Conservation (phyloP, 139 green algal genomes). For the Chlorella ohadii region DNA sequence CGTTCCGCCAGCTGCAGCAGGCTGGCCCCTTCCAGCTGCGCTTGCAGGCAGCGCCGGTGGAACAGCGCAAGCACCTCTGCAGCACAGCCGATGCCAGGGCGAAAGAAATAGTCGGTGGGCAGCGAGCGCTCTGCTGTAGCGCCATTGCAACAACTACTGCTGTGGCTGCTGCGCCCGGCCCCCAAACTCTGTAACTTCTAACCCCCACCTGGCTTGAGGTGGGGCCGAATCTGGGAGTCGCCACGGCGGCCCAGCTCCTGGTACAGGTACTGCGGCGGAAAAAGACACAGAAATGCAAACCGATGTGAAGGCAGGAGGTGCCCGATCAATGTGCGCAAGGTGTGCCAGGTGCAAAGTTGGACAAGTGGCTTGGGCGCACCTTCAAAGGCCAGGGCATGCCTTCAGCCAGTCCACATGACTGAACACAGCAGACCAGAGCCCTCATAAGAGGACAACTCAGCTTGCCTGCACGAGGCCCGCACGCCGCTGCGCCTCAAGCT, state of each 20-base stretch:
- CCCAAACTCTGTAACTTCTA: too few species aligned
- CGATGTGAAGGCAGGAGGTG: too few species aligned
- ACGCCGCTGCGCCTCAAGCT: background rate
- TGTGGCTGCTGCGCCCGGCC: too few species aligned
- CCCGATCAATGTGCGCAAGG: too few species aligned
- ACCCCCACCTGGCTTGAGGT: conserved; percentile 6
- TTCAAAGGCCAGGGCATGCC: too few species aligned
- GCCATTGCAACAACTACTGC: too few species aligned
- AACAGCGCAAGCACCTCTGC: conserved; percentile 2
- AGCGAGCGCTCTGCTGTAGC: too few species aligned
- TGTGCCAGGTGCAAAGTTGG: too few species aligned
- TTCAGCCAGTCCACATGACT: background rate
- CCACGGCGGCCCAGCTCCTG: background rate
- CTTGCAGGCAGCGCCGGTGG: conserved; percentile 21
- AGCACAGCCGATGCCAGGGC: background rate
- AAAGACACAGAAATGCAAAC: too few species aligned
- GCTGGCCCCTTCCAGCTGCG: conserved; percentile 18
- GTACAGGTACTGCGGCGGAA: background rate
- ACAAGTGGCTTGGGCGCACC: too few species aligned
- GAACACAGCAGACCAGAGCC: background rate
- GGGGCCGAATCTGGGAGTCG: conserved; percentile 4
- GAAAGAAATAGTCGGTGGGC: too few species aligned
- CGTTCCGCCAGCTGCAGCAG: conserved; percentile 11
- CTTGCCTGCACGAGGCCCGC: conserved; percentile 23
- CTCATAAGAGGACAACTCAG: background rate